Evolutionary conservation across 2,329 filamentous ascomycete species (phyloP).

Genomic region (Fusarium nelsonii): DNA sequence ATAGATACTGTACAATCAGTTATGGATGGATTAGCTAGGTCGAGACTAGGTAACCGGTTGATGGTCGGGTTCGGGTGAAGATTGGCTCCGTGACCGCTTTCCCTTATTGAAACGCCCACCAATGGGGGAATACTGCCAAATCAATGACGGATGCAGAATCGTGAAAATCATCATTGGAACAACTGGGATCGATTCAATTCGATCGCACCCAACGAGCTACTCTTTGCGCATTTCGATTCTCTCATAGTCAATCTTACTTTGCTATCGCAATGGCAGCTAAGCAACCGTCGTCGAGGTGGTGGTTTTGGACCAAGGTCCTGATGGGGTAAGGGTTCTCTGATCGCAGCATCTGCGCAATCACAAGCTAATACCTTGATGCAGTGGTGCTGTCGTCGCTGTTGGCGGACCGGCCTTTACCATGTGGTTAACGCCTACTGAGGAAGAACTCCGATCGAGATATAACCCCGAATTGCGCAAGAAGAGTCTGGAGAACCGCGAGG

Average conservation of each 20-base stretch:
- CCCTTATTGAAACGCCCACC: constrained; percentile 16
- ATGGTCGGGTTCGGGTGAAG: constrained; percentile 28
- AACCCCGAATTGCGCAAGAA: constrained; percentile 94
- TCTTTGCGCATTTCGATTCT: background rate
- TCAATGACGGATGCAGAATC: constrained; percentile 50
- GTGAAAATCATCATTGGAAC: constrained; percentile 49
- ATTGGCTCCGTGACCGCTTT: constrained; percentile 45
- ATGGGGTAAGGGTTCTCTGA: constrained; percentile 66
- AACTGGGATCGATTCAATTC: constrained; percentile 11
- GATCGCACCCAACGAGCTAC: constrained; percentile 1
- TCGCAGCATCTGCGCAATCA: constrained; percentile 25
- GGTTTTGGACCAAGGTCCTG: constrained; percentile 76
- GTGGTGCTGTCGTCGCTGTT: constrained; percentile 77
- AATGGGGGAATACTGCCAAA: constrained; percentile 45
- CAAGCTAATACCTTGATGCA: constrained; percentile 54
- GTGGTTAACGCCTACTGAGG: constrained; percentile 85
- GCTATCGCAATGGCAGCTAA: constrained; percentile 53
- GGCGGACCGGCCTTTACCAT: constrained; percentile 88
- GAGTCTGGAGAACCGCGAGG: constrained; percentile 81
- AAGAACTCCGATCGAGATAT: constrained; percentile 92
- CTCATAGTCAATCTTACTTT: background rate
- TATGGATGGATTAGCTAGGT: background rate
- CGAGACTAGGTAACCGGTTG: background rate
- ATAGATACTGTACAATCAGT: background rate
- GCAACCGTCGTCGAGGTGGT: constrained; percentile 65